These are phyloP conservation scores for Aureoboletus auriporus DNA, from an alignment of 768 basidiomycete species.

Conservation along the genomic window DNA sequence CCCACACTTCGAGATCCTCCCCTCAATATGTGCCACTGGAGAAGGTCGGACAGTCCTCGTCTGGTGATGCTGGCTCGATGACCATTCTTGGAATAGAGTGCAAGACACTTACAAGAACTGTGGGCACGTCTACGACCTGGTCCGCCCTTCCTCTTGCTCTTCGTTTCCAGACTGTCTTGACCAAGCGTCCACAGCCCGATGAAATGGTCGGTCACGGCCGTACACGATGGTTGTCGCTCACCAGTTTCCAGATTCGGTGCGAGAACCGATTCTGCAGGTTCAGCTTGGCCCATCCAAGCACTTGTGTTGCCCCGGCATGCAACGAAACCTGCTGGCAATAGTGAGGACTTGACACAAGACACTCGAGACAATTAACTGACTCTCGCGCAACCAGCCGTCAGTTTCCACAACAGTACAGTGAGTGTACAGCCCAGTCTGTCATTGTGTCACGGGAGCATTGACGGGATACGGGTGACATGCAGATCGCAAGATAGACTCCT, in stretches of 20 bases:
- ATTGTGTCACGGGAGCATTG: slow-evolving; percentile 9
- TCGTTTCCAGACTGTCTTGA: slow-evolving; percentile 8
- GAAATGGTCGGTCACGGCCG: slow-evolving; percentile 43
- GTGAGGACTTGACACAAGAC: slow-evolving; percentile 39
- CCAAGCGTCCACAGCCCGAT: slow-evolving; percentile 44
- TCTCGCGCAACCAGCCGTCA: slow-evolving; percentile 45
- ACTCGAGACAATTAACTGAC: slow-evolving; percentile 18
- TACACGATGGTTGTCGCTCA: slow-evolving; percentile 9
- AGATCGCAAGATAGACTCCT: slow-evolving; percentile 35
- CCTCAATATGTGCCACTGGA: slow-evolving; percentile 61
- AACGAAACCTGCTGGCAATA: slow-evolving; percentile 70
- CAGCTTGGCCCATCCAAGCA: slow-evolving; percentile 55
- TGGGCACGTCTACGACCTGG: slow-evolving; percentile 50
- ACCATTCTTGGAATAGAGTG: slow-evolving; percentile 42
- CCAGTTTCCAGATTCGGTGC: slow-evolving; percentile 53
- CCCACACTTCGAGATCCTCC: slow-evolving; percentile 14
- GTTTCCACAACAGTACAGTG: slow-evolving; percentile 69
- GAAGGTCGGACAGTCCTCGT: slow-evolving; percentile 48
- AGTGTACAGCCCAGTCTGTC: slow-evolving; percentile 25
- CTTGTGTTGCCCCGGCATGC: slow-evolving; percentile 58
- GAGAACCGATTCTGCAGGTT: slow-evolving; percentile 66
- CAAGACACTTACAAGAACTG: slow-evolving; percentile 59
- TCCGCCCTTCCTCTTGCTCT: slow-evolving; percentile 29
- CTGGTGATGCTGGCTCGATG: slow-evolving; percentile 8
- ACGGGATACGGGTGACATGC: slow-evolving; percentile 8